Evolutionary conservation across 768 basidiomycete species (phyloP).

Genomic region (Dendrothele bispora): DNA sequence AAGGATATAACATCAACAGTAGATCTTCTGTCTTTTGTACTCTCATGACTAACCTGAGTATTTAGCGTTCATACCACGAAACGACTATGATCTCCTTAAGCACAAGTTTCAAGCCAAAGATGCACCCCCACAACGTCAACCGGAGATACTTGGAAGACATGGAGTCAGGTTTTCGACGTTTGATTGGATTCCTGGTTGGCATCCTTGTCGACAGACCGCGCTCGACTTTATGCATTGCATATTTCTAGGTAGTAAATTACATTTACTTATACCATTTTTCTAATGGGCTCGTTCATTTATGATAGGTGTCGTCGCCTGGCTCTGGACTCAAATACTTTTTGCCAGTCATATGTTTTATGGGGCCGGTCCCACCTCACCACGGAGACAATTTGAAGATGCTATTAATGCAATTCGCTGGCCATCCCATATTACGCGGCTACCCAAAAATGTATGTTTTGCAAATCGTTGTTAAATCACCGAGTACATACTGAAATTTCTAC

Average conservation of each 20-base stretch:
- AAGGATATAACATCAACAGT: slow-evolving; percentile 10
- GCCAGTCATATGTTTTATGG: slow-evolving; percentile 24
- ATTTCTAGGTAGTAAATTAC: slow-evolving; percentile 29
- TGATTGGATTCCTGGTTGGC: slow-evolving; percentile 27
- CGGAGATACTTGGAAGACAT: slow-evolving; percentile 18
- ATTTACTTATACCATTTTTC: no score
- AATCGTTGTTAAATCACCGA: slow-evolving; percentile 2
- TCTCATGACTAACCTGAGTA: background rate
- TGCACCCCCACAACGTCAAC: slow-evolving; percentile 7
- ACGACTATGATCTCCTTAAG: slow-evolving; percentile 16
- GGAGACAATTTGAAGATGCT: slow-evolving; percentile 20
- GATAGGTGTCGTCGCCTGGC: slow-evolving; percentile 15
- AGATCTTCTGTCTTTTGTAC: background rate
- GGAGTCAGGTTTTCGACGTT: slow-evolving; percentile 22
- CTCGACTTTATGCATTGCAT: slow-evolving; percentile 33
- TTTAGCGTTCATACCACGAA: slow-evolving; percentile 3
- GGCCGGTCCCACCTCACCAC: slow-evolving; percentile 16
- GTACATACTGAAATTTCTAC: background rate
- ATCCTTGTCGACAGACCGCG: slow-evolving; percentile 18
- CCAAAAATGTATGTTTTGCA: slow-evolving; percentile 30
- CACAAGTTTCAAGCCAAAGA: slow-evolving; percentile 10
- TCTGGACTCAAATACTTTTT: slow-evolving; percentile 23
- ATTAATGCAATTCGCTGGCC: slow-evolving; percentile 29
- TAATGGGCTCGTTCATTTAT: no score
- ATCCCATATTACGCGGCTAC: slow-evolving; percentile 26